Conservation (phyloP, 2,329 filamentous ascomycete genomes). For the Samsoniella hepiali region DNA sequence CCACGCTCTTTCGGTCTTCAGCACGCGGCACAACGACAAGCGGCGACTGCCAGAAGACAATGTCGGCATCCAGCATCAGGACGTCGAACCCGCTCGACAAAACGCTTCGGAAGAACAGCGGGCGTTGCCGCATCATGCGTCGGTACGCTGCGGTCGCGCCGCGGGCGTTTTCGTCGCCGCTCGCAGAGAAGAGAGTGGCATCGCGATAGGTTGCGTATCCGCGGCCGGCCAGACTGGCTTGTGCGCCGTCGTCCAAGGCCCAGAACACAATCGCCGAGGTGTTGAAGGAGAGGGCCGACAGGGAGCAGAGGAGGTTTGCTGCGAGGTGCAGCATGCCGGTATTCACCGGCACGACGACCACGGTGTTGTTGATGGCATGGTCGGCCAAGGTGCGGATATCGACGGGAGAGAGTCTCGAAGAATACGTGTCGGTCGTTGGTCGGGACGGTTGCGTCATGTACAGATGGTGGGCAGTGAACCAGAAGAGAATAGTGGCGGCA, state of each 20-base stretch:
- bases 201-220: not conserved
- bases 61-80: constrained; percentile 9
- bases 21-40: not conserved
- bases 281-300: not conserved
- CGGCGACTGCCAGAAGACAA: constrained; percentile 1
- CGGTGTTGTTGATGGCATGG: not conserved
- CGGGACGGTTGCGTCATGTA: not conserved
- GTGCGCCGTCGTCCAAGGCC: not conserved
- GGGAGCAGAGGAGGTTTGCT: not conserved
- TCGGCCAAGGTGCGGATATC: not conserved
- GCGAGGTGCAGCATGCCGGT: not conserved
- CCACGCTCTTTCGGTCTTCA: not conserved
- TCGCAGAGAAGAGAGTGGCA: not conserved
- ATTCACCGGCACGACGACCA: not conserved
- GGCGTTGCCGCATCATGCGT: not conserved
- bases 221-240: not conserved
- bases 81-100: constrained; percentile 1
- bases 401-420: not conserved
- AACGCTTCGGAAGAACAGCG: not conserved
- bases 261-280: not conserved
- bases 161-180: not conserved
- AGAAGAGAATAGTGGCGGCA: not conserved
- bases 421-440: not conserved
- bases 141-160: not conserved
- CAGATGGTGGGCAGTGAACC: not conserved